A percentile compares a stretch with the other conserved stretches of the same genome.
These are phyloP conservation scores for Xylogone sp. DNA, from an alignment of 2,329 filamentous ascomycete species.

Conservation along the genomic window DNA sequence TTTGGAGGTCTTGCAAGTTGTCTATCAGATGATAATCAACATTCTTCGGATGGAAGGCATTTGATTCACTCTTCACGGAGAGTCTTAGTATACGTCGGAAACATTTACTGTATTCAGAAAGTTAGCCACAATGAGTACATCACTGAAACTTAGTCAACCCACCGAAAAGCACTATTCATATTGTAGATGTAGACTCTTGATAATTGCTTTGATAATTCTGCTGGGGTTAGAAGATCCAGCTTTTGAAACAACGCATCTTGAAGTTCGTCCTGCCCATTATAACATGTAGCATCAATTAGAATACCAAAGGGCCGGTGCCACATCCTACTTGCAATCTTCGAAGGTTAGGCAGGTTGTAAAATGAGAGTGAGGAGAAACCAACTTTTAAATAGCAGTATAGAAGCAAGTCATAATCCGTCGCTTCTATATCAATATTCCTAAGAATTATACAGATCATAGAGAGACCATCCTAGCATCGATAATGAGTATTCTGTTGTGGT, in stretches of 20 bases:
- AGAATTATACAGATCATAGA: slow-evolving; percentile 68
- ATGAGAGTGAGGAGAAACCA: slow-evolving; percentile 10
- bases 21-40: slow-evolving; percentile 64
- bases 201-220: slow-evolving; percentile 56
- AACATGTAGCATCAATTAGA: slow-evolving; percentile 67
- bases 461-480: slow-evolving; percentile 52
- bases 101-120: slow-evolving; percentile 48
- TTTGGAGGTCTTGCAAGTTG: slow-evolving; percentile 61
- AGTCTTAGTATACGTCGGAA: slow-evolving; percentile 61
- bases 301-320: slow-evolving; percentile 68
- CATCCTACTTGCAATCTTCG: slow-evolving; percentile 62
- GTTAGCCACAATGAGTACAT: slow-evolving; percentile 40
- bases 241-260: slow-evolving; percentile 63
- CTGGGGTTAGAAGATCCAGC: slow-evolving; percentile 58
- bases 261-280: slow-evolving; percentile 63
- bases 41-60: slow-evolving; percentile 59
- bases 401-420: slow-evolving; percentile 61
- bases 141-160: slow-evolving; percentile 46
- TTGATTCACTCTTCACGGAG: slow-evolving; percentile 55
- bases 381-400: slow-evolving; percentile 67
- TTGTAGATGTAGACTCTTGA: slow-evolving; percentile 66
- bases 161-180: slow-evolving; percentile 67
- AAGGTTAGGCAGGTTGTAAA: slow-evolving; percentile 4
- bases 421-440: slow-evolving; percentile 62
- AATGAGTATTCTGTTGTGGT: slow-evolving; percentile 4